phyloP scores from a whole-genome alignment of 2,329 filamentous ascomycete species.

The Cladophialophora yegresii region DNA sequence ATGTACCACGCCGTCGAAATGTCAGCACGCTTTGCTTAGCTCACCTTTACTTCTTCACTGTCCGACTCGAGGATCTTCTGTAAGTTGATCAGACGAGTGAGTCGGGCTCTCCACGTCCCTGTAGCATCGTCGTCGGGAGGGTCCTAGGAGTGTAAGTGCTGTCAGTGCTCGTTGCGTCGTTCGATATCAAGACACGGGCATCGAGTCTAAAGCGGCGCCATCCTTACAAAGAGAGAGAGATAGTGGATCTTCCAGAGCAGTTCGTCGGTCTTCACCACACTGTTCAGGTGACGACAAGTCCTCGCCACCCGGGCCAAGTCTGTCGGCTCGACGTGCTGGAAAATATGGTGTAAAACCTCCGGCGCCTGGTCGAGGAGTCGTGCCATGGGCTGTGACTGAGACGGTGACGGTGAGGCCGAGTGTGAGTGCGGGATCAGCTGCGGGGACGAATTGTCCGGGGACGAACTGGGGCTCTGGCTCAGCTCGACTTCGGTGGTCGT shows the following conservation, averaged over 20 bases:
- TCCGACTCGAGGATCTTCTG: slow-evolving; percentile 51
- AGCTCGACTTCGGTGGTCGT: background rate
- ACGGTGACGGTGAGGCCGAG: background rate
- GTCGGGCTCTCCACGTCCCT: slow-evolving; percentile 42
- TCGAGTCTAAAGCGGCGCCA: background rate
- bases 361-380: slow-evolving; percentile 52
- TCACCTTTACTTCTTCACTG: slow-evolving; percentile 45
- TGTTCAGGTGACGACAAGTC: slow-evolving; percentile 57
- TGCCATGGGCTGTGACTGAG: slow-evolving; percentile 23
- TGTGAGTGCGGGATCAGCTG: background rate
- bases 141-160: slow-evolving; percentile 25
- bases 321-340: slow-evolving; percentile 57
- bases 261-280: slow-evolving; percentile 59
- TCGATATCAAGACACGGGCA: background rate
- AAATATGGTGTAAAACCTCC: slow-evolving; percentile 65
- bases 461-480: background rate
- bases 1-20: background rate
- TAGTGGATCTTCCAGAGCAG: slow-evolving; percentile 66
- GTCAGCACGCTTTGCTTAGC: no score
- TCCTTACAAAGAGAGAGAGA: slow-evolving; percentile 56
- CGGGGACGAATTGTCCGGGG: background rate
- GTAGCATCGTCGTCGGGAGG: slow-evolving; percentile 31
- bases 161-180: slow-evolving; percentile 6
- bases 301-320: slow-evolving; percentile 58
- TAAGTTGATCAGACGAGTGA: slow-evolving; percentile 43